A percentile compares a stretch with the other conserved stretches of the same genome.
phyloP scores from a whole-genome alignment of 2,329 filamentous ascomycete genomes.

The Microcyclosporella mali region DNA sequence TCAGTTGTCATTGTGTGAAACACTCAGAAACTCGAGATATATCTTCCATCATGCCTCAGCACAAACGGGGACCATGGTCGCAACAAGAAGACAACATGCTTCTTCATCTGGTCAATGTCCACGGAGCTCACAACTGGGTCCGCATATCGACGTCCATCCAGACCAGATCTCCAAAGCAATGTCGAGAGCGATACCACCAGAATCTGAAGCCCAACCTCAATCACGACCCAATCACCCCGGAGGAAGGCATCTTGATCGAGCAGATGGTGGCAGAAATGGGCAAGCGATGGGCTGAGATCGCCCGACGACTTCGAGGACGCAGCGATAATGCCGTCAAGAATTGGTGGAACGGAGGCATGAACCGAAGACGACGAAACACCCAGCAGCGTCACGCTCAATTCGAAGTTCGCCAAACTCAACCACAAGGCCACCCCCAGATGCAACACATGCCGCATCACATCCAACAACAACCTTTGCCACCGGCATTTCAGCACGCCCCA shows the following conservation, averaged over 20 bases:
- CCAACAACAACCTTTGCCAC: conserved; percentile 20
- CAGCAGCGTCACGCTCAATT: conserved; percentile 32
- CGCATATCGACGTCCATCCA: conserved; percentile 70
- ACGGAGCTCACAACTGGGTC: conserved; percentile 84
- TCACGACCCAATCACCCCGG: conserved; percentile 71
- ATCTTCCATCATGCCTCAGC: conserved; percentile 39
- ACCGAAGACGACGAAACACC: conserved; percentile 55
- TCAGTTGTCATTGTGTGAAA: no score
- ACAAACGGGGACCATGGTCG: conserved; percentile 78
- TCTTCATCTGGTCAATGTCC: conserved; percentile 61
- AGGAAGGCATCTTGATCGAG: conserved; percentile 68
- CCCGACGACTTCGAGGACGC: conserved; percentile 69
- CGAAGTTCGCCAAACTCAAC: conserved; percentile 26
- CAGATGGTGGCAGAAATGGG: conserved; percentile 69
- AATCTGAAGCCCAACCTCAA: conserved; percentile 81
- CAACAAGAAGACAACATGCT: conserved; percentile 67
- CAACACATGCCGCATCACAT: conserved; percentile 19
- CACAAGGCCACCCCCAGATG: conserved; percentile 18
- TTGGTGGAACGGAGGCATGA: conserved; percentile 94
- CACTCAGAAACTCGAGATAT: background rate
- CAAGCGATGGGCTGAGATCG: conserved; percentile 90
- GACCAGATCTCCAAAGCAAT: conserved; percentile 85
- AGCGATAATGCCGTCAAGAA: conserved; percentile 97
- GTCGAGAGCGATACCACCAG: conserved; percentile 87
- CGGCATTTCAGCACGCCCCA: conserved; percentile 18